Evolutionary conservation across 768 basidiomycete genomes (phyloP).

Genomic region (Galerina marginata): DNA sequence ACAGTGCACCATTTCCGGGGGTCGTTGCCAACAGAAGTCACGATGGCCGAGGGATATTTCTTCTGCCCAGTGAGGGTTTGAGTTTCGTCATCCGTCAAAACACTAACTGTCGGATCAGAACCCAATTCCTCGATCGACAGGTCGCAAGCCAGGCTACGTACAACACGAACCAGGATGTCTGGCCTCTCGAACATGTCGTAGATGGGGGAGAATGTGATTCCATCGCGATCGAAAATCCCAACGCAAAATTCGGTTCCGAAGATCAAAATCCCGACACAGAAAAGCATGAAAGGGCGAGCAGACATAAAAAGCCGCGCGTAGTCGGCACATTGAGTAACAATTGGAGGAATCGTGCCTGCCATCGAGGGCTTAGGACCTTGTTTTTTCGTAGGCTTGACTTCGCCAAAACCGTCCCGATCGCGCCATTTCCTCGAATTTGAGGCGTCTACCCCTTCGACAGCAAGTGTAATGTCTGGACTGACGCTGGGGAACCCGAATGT

Average conservation of each 20-base stretch:
- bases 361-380: not conserved
- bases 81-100: not conserved
- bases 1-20: not conserved
- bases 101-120: not conserved
- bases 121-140: not conserved
- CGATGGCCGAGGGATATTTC: not conserved
- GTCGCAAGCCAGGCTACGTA: not conserved
- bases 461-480: not conserved
- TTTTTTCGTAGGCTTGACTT: not conserved
- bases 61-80: not conserved
- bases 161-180: not conserved
- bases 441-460: not conserved
- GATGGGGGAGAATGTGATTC: not conserved
- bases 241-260: constrained; percentile 2
- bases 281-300: constrained; percentile 3
- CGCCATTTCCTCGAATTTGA: not conserved
- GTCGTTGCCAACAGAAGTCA: not conserved
- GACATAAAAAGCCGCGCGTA: not conserved
- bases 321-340: not conserved
- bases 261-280: not conserved
- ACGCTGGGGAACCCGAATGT: not conserved
- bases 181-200: constrained; percentile 1
- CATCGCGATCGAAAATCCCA: not conserved
- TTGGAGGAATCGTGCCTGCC: not conserved
- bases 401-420: not conserved